Base-by-base conservation (phyloP, 805 yeast genomes). In the Myxozyma melibiosi region DNA sequence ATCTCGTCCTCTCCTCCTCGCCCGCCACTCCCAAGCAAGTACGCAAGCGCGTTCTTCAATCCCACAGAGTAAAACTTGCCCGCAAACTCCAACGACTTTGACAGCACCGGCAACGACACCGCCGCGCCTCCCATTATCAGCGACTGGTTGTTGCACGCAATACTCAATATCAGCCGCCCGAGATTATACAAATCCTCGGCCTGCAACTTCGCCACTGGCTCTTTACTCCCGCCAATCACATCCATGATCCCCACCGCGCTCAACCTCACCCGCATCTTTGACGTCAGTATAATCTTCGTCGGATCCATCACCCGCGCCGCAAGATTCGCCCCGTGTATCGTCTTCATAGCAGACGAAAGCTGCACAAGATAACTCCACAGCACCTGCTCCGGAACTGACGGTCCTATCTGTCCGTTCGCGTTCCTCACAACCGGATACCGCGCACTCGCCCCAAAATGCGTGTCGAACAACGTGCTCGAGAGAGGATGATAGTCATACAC, bases 401-500 rank as follows among this genome's bases (percentile, higher is more conserved):
- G 63, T 9, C 60, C 53, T 2, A 49, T 16, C 63, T 46, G 37
- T 64, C 77, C 59, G 77, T 81, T 3, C 78, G 75, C 55, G 43
- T 34, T 53, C 33, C 61, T 31, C 37, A 41, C 51, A 47, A 38
- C 55, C 5, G 58, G 55, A 66, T 68, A 69, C 70, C 61, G 70
- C 75, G 66, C 68, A 53, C 66, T 75, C 42, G 80, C 73, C 46
- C 78, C 75, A 63, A 83, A 77, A 73, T 89, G 94, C 18, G 79
- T 77, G 59, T 90, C 96, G 55, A 77, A 74, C 46, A 92, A 73
- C 1, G 96, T 87, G 53, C 75, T 75, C 0, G 96, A 80, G 58
- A 83, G 76, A 24, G 99, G 97, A 70, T 80, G 88, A 70, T 83
- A 94, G 68, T 92, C 97, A 72, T 90, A 89, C 3, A 88, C 85